Conservation (phyloP, 192 early-diverging fungal species). For the Funneliformis geosporum region DNA sequence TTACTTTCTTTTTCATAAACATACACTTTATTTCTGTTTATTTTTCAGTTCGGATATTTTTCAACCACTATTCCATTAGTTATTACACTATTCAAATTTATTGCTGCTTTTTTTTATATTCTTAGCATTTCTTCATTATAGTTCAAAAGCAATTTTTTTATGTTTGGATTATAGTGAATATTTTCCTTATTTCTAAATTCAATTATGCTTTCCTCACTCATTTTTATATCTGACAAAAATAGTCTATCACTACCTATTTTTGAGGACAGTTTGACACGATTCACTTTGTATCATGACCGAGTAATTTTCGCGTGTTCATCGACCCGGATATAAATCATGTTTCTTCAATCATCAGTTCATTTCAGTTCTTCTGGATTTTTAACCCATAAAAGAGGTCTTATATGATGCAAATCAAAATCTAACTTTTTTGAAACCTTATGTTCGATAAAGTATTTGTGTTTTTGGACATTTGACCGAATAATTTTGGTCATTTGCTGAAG, state of each 20-base stretch:
- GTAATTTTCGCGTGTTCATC: conserved; percentile 1
- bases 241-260: too few relatives aligned
- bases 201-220: too few relatives aligned
- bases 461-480: neutral
- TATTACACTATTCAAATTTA: too few relatives aligned
- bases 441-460: neutral
- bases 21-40: too few relatives aligned
- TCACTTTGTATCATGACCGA: neutral
- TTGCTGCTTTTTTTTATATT: neutral
- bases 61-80: too few relatives aligned
- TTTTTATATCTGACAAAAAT: too few relatives aligned
- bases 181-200: too few relatives aligned
- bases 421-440: neutral
- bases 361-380: neutral
- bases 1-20: too few relatives aligned
- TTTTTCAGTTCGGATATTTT: too few relatives aligned
- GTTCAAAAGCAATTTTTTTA: too few relatives aligned
- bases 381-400: neutral
- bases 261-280: neutral
- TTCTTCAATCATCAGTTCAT: neutral
- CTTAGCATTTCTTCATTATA: too few relatives aligned
- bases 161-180: too few relatives aligned
- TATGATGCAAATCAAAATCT: conserved; percentile 6
- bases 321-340: neutral
- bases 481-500: neutral